Evolutionary conservation across 805 yeast species (phyloP).

Genomic region (Saccharomycopsis sp.): DNA sequence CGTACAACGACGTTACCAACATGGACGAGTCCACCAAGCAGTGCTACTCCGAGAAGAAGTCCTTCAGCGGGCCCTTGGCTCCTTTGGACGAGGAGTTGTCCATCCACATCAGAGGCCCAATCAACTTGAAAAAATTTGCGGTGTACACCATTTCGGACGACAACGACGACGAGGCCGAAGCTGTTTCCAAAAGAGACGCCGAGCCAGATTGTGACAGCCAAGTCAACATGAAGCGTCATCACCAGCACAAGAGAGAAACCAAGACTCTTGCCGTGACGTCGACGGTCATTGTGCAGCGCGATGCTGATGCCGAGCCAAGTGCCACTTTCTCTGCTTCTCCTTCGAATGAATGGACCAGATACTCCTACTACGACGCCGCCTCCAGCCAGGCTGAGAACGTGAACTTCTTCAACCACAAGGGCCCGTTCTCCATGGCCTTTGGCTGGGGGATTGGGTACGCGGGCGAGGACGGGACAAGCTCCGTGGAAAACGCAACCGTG

Average conservation of each 20-base stretch:
- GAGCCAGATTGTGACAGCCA: constrained; percentile 23
- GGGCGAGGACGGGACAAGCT: constrained; percentile 66
- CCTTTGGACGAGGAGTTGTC: constrained; percentile 84
- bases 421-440: constrained; percentile 76
- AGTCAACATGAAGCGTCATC: constrained; percentile 19
- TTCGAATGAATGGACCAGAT: constrained; percentile 60
- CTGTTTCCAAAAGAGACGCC: constrained; percentile 34
- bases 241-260: constrained; percentile 44
- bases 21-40: constrained; percentile 46
- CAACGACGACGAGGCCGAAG: constrained; percentile 25
- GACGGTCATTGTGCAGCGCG: constrained; percentile 58
- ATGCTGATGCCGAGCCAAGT: constrained; percentile 36
- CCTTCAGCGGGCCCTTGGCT: constrained; percentile 64
- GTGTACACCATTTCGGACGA: constrained; percentile 46
- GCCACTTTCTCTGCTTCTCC: constrained; percentile 24
- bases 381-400: constrained; percentile 66
- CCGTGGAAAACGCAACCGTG: constrained; percentile 59
- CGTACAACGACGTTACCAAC: constrained; percentile 67
- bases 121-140: constrained; percentile 73
- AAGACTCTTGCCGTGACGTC: constrained; percentile 65
- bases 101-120: constrained; percentile 86
- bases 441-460: constrained; percentile 90
- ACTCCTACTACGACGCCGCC: constrained; percentile 49
- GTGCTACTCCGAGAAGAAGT: constrained; percentile 36
- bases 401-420: constrained; percentile 80